Percentiles rank a stretch among this genome's conserved stretches.
These are phyloP conservation scores for Neoarthrinium moseri DNA, from an alignment of 2,329 filamentous ascomycete genomes.

Conservation along the genomic window DNA sequence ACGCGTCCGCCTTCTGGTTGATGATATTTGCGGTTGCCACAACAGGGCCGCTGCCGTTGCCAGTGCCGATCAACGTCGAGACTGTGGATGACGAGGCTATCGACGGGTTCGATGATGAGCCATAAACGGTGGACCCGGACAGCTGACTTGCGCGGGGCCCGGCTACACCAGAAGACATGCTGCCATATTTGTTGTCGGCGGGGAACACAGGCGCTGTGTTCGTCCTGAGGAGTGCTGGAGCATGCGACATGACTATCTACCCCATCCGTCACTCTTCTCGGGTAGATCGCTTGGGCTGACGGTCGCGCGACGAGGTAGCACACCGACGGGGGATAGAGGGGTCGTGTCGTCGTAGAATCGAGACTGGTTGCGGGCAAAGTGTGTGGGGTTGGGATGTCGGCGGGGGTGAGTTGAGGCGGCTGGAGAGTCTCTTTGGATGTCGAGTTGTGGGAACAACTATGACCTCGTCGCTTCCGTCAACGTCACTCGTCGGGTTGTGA, in stretches of 20 bases:
- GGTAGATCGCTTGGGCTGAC: neutral
- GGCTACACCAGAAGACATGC: slow-evolving; percentile 48
- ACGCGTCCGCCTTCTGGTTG: slow-evolving; percentile 92
- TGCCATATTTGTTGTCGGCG: slow-evolving; percentile 43
- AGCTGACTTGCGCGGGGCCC: slow-evolving; percentile 60
- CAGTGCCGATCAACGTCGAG: slow-evolving; percentile 25
- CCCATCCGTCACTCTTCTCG: slow-evolving; percentile 19
- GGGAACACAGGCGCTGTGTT: slow-evolving; percentile 57
- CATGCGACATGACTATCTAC: slow-evolving; percentile 53
- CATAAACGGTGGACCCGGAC: slow-evolving; percentile 58
- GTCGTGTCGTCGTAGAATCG: no score
- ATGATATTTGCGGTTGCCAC: slow-evolving; percentile 90
- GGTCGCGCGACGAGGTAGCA: neutral
- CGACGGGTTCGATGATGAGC: slow-evolving; percentile 18
- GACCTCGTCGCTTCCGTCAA: neutral
- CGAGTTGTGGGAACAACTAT: neutral
- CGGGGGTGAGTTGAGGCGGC: no score
- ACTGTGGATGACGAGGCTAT: slow-evolving; percentile 17
- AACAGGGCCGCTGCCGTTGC: slow-evolving; percentile 55
- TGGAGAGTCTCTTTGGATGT: neutral
- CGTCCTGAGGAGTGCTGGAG: slow-evolving; percentile 54
- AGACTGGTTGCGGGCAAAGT: no score
- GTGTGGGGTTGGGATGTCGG: slow-evolving; percentile 1
- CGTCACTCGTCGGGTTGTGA: neutral
- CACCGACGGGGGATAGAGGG: neutral